phyloP scores from a whole-genome alignment of 2,329 filamentous ascomycete species.

The Stromatinia cepivora region DNA sequence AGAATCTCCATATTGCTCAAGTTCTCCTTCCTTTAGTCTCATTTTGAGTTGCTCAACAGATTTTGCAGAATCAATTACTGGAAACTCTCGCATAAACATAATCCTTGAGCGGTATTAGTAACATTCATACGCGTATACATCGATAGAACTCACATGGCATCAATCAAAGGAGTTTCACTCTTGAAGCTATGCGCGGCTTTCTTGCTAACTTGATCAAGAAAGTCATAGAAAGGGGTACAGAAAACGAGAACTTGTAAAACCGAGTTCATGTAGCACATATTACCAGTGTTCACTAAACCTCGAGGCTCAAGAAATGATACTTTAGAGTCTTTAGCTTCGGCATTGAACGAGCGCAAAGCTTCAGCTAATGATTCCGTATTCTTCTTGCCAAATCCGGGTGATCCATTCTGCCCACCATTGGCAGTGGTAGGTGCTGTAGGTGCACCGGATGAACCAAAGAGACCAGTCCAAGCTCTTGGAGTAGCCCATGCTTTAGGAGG shows the following conservation, averaged over 20 bases:
- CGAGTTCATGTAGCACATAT: conserved; percentile 99
- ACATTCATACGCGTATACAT: conserved; percentile 11
- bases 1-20: conserved; percentile 87
- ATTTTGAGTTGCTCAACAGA: conserved; percentile 72
- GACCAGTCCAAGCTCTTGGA: conserved; percentile 69
- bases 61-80: conserved; percentile 75
- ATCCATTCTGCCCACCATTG: conserved; percentile 39
- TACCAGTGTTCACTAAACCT: conserved; percentile 93
- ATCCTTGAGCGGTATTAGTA: conserved; percentile 58
- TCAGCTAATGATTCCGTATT: conserved; percentile 70
- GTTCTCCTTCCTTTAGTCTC: conserved; percentile 75
- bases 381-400: conserved; percentile 43
- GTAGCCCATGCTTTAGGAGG: conserved; percentile 45
- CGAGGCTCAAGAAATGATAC: conserved; percentile 86
- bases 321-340: conserved; percentile 57
- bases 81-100: conserved; percentile 93
- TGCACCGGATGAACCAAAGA: conserved; percentile 51
- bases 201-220: conserved; percentile 82
- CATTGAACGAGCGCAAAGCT: conserved; percentile 70
- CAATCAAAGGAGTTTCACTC: conserved; percentile 87
- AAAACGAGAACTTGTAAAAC: conserved; percentile 94
- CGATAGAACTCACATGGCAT: conserved; percentile 74
- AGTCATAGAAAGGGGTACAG: conserved; percentile 91
- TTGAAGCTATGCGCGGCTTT: conserved; percentile 89
- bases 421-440: conserved; percentile 44